phyloP scores from a whole-genome alignment of 331 rosid species.

The Erythrophleum ivorense region DNA sequence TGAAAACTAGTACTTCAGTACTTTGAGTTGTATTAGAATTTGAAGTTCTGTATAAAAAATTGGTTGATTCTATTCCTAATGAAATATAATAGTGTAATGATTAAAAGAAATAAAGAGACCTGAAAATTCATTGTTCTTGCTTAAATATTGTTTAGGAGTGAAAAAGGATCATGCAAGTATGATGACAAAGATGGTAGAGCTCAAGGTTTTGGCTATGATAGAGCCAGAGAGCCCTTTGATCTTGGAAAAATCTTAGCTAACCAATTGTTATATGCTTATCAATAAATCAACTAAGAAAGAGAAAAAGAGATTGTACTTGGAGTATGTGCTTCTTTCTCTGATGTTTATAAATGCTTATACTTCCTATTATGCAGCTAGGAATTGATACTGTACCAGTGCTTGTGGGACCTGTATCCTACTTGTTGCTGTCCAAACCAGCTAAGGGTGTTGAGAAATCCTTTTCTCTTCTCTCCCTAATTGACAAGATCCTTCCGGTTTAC shows the following conservation, averaged over 20 bases:
- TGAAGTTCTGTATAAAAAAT: background rate
- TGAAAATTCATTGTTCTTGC: background rate
- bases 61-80: background rate
- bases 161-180: background rate
- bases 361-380: conserved; percentile 55
- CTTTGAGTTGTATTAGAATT: background rate
- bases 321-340: background rate
- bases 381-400: conserved; percentile 66
- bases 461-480: conserved; percentile 52
- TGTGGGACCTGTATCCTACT: conserved; percentile 68
- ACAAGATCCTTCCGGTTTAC: conserved; percentile 60
- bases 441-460: conserved; percentile 63
- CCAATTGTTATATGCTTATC: background rate
- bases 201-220: background rate
- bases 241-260: background rate
- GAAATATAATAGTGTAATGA: background rate
- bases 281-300: background rate
- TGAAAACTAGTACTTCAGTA: background rate
- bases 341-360: background rate
- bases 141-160: background rate
- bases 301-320: background rate
- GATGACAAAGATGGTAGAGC: background rate
- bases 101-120: background rate
- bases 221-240: background rate
- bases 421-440: conserved; percentile 66